These are phyloP conservation scores for Coriolopsis trogii DNA, from an alignment of 1,284 basidiomycete genomes.

Conservation along the genomic window DNA sequence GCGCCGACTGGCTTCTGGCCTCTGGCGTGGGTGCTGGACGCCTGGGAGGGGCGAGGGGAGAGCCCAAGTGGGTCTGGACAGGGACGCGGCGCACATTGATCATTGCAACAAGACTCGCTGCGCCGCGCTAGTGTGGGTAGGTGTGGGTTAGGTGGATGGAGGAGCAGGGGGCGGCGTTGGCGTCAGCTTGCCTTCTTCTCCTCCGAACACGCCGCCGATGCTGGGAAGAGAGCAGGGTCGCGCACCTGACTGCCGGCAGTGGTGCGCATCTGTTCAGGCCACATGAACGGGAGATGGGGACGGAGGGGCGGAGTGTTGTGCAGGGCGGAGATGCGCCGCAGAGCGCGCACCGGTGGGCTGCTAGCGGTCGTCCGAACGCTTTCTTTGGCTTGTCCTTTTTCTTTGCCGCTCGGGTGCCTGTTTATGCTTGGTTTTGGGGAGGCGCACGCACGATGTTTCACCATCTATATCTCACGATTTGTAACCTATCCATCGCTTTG, in stretches of 20 bases:
- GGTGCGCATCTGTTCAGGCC: background rate
- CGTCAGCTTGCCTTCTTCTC: background rate
- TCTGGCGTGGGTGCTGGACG: conserved; percentile 5
- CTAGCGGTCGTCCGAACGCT: too few relatives aligned
- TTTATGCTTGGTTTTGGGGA: background rate
- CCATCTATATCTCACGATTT: background rate
- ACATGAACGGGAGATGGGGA: background rate
- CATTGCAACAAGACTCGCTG: background rate
- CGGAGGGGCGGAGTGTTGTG: too few relatives aligned
- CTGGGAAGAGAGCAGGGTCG: background rate
- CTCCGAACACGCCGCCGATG: background rate
- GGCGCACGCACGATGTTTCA: background rate
- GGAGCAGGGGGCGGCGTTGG: background rate
- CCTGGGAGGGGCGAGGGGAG: background rate
- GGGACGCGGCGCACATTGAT: background rate
- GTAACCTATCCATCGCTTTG: background rate
- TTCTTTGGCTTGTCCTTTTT: too few relatives aligned
- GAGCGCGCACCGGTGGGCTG: too few relatives aligned
- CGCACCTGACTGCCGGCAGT: too few relatives aligned
- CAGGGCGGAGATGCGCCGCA: background rate
- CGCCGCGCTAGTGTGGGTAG: conserved; percentile 1
- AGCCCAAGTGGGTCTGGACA: too few relatives aligned
- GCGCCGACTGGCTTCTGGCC: background rate
- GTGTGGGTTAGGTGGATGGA: background rate
- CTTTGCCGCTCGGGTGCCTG: too few relatives aligned